A percentile compares a stretch with the other conserved stretches of the same genome.
Evolutionary conservation across 352 stramenopile genomes (phyloP).

Genomic region (Phytophthora pisi): DNA sequence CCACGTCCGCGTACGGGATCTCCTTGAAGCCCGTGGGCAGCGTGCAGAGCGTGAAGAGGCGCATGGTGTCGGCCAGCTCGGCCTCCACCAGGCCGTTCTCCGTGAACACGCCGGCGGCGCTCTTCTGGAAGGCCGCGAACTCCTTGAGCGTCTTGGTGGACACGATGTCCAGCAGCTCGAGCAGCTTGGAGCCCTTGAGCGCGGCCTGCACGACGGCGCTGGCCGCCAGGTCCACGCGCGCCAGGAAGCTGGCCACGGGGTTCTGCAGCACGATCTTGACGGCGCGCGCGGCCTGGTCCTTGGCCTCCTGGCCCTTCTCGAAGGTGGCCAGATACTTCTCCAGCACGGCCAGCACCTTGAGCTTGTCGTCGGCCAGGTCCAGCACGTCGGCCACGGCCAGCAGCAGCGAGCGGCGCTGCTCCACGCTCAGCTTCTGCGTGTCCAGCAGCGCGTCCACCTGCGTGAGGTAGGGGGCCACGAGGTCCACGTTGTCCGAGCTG

Average conservation of each 20-base stretch:
- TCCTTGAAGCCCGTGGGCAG: slow-evolving; percentile 92
- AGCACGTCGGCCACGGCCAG: slow-evolving; percentile 77
- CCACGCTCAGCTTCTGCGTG: slow-evolving; percentile 44
- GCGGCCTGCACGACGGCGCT: slow-evolving; percentile 77
- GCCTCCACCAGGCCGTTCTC: slow-evolving; percentile 61
- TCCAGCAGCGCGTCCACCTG: slow-evolving; percentile 65
- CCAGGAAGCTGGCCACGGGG: slow-evolving; percentile 89
- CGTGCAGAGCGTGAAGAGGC: slow-evolving; percentile 92
- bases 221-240: slow-evolving; percentile 87
- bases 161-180: slow-evolving; percentile 92
- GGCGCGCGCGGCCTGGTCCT: slow-evolving; percentile 80
- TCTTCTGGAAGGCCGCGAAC: slow-evolving; percentile 83
- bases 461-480: slow-evolving; percentile 76
- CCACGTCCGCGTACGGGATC: slow-evolving; percentile 90
- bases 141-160: slow-evolving; percentile 92
- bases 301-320: slow-evolving; percentile 45
- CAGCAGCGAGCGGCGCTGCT: slow-evolving; percentile 65
- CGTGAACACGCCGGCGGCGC: slow-evolving; percentile 67
- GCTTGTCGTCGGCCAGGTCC: slow-evolving; percentile 52
- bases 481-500: slow-evolving; percentile 60
- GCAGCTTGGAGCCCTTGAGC: slow-evolving; percentile 75
- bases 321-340: slow-evolving; percentile 81
- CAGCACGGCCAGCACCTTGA: slow-evolving; percentile 72
- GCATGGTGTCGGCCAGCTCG: slow-evolving; percentile 86
- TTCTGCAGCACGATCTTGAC: slow-evolving; percentile 88